Conservation (phyloP, 257 asterid genomes). For the Echium plantagineum region DNA sequence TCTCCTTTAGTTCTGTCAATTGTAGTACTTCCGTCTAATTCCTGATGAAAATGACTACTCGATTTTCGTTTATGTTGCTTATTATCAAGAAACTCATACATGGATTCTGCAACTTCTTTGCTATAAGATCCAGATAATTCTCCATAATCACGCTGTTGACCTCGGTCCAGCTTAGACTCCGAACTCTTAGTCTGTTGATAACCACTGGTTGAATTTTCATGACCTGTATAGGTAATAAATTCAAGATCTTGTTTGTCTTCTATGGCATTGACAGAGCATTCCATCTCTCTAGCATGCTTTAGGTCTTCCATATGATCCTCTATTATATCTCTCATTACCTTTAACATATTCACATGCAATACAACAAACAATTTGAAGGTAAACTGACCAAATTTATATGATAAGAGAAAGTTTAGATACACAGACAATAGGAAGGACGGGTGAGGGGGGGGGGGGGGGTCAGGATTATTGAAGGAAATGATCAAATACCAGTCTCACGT, state of each 20-base stretch:
- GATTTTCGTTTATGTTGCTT: slow-evolving; percentile 26
- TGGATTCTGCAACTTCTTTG: slow-evolving; percentile 16
- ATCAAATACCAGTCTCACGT: no score
- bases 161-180: slow-evolving; percentile 15
- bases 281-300: slow-evolving; percentile 37
- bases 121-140: slow-evolving; percentile 16
- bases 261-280: slow-evolving; percentile 25
- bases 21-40: slow-evolving; percentile 19
- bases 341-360: slow-evolving; percentile 8
- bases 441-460: no score
- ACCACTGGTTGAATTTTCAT: slow-evolving; percentile 13
- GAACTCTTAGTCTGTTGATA: background rate
- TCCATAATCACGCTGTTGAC: slow-evolving; percentile 19
- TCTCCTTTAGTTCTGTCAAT: background rate
- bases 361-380: slow-evolving; percentile 5
- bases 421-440: no score
- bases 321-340: slow-evolving; percentile 79
- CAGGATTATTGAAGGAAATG: no score
- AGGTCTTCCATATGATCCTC: slow-evolving; percentile 79
- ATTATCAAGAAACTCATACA: slow-evolving; percentile 17
- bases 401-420: background rate
- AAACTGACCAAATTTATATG: background rate
- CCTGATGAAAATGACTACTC: slow-evolving; percentile 17
- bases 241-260: slow-evolving; percentile 23
- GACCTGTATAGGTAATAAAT: slow-evolving; percentile 22